Percentiles rank a stretch among this genome's conserved stretches.
These are phyloP conservation scores for Psilocybe sp. DNA, from an alignment of 768 basidiomycete species.

Conservation along the genomic window DNA sequence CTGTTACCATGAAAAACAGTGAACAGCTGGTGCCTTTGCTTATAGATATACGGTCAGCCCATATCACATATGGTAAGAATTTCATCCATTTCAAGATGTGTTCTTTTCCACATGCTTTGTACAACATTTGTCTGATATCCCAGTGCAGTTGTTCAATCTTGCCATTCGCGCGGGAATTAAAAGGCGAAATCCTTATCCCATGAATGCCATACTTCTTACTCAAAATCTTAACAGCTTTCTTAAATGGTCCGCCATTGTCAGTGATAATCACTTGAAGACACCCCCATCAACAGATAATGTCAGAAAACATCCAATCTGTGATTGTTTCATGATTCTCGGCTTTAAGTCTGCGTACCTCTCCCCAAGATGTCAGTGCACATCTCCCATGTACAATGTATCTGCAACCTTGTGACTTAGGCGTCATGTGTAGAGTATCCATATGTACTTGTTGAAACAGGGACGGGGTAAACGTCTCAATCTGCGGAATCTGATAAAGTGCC, in stretches of 20 bases:
- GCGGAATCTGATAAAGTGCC: background rate
- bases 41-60: too few relatives aligned
- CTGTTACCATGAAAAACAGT: too few relatives aligned
- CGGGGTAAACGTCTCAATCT: background rate
- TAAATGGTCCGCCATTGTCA: slow-evolving; percentile 32
- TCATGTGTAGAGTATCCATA: too few relatives aligned
- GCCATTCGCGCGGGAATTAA: slow-evolving; percentile 21
- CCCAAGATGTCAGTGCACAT: slow-evolving; percentile 18
- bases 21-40: too few relatives aligned
- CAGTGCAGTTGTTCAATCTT: slow-evolving; percentile 17
- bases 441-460: background rate
- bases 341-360: slow-evolving; percentile 19
- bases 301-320: slow-evolving; percentile 22
- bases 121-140: slow-evolving; percentile 18
- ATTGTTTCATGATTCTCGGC: slow-evolving; percentile 17
- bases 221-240: slow-evolving; percentile 14
- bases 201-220: slow-evolving; percentile 19
- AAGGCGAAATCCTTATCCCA: slow-evolving; percentile 15
- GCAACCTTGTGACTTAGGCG: slow-evolving; percentile 10
- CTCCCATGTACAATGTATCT: too few relatives aligned
- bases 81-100: slow-evolving; percentile 24
- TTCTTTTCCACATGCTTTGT: slow-evolving; percentile 13
- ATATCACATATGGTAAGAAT: slow-evolving; percentile 25
- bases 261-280: slow-evolving; percentile 34
- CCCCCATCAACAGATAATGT: slow-evolving; percentile 37